Percentiles rank a stretch among this genome's conserved stretches.
phyloP scores from a whole-genome alignment of 73 alveolate genomes.

The Tetrahymena thermophila region DNA sequence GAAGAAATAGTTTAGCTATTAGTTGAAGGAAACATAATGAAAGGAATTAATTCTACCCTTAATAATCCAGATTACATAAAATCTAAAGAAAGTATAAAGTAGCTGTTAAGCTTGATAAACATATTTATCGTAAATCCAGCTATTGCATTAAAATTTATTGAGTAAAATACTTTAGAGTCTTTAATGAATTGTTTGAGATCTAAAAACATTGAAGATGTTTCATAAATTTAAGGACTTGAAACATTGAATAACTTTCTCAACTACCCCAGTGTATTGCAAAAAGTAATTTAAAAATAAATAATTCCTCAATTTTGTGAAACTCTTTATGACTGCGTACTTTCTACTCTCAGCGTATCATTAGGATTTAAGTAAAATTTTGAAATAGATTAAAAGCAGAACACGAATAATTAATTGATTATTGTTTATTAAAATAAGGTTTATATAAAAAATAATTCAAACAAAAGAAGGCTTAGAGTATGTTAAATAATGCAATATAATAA shows the following conservation, averaged over 20 bases:
- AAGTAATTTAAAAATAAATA: neutral
- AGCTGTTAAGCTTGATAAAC: neutral
- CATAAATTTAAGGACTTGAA: neutral
- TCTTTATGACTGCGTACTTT: neutral
- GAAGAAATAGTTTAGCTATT: neutral
- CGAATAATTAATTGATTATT: no score
- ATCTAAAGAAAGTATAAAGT: neutral
- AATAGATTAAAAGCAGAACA: neutral
- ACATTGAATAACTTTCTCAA: neutral
- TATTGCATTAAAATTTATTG: neutral
- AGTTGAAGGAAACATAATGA: neutral
- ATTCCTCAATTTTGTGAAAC: neutral
- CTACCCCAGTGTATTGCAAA: neutral
- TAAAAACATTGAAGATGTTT: neutral
- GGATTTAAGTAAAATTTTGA: neutral
- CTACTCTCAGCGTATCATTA: neutral
- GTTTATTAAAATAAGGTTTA: neutral
- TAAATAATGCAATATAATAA: neutral
- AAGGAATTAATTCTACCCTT: neutral
- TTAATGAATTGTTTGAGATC: neutral
- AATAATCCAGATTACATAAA: neutral
- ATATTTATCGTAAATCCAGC: neutral
- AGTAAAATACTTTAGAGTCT: neutral
- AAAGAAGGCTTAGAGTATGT: neutral
- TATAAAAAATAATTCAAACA: neutral